These are phyloP conservation scores for Phytopythium boreale DNA, from an alignment of 352 stramenopile species.

Conservation along the genomic window DNA sequence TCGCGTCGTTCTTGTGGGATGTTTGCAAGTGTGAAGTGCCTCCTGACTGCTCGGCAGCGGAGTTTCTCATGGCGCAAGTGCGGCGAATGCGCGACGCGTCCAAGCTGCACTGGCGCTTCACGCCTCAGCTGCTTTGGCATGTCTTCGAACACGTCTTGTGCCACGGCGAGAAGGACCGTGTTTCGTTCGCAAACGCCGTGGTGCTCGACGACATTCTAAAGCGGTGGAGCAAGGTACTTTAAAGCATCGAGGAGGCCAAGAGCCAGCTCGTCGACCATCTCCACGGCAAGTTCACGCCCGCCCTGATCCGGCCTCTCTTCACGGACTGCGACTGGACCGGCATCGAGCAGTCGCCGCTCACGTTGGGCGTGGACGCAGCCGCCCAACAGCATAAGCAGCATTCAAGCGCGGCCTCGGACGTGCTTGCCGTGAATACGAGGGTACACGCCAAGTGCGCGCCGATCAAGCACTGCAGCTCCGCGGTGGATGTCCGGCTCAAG, in stretches of 20 bases:
- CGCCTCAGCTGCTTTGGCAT: constrained; percentile 57
- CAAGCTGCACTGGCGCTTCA: constrained; percentile 64
- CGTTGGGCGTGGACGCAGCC: background rate
- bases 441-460: constrained; percentile 32
- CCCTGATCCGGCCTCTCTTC: constrained; percentile 51
- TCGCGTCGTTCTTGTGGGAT: constrained; percentile 51
- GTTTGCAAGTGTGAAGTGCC: constrained; percentile 43
- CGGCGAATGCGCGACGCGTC: constrained; percentile 35
- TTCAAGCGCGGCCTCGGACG: constrained; percentile 6
- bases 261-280: constrained; percentile 53
- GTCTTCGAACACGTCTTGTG: constrained; percentile 51
- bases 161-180: constrained; percentile 46
- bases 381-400: background rate
- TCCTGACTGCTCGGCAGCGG: constrained; percentile 22
- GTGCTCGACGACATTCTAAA: constrained; percentile 47
- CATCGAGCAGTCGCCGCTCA: constrained; percentile 35
- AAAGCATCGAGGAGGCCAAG: constrained; percentile 53
- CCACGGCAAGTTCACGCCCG: constrained; percentile 55
- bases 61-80: constrained; percentile 46
- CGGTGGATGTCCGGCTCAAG: constrained; percentile 39
- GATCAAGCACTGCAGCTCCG: constrained; percentile 39
- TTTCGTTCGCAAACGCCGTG: constrained; percentile 43
- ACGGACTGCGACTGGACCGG: constrained; percentile 68
- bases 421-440: constrained; percentile 22
- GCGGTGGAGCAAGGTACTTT: constrained; percentile 51